Conservation (phyloP, 768 basidiomycete genomes). For the Tylopilus felleus region DNA sequence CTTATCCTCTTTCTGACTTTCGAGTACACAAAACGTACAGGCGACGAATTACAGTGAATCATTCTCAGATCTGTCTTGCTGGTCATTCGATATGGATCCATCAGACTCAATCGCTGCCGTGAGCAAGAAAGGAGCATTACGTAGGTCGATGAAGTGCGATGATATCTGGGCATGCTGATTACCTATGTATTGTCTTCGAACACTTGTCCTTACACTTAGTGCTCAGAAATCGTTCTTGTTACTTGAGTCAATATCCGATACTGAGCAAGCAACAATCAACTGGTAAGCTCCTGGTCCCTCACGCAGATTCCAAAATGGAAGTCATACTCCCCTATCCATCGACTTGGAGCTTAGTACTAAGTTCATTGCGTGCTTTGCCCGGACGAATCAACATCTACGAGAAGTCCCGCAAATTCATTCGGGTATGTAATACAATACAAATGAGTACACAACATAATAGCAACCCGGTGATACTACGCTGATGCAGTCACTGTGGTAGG, state of each 20-base stretch:
- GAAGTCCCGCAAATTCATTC: neutral
- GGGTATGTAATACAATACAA: neutral
- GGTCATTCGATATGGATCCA: neutral
- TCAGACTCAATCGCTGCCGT: neutral
- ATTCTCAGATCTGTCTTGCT: constrained; percentile 1
- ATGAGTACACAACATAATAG: neutral
- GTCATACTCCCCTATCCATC: neutral
- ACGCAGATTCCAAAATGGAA: neutral
- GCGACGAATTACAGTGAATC: neutral
- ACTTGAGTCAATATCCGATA: neutral
- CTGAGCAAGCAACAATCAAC: neutral
- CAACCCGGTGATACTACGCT: constrained; percentile 9
- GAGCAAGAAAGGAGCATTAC: neutral
- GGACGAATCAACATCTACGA: neutral
- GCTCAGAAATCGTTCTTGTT: constrained; percentile 4
- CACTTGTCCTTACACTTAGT: neutral
- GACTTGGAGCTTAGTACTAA: neutral
- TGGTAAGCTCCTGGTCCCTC: neutral
- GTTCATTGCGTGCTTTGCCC: neutral
- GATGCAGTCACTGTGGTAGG: constrained; percentile 16
- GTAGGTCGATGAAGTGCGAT: constrained; percentile 8
- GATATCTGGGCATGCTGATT: constrained; percentile 12
- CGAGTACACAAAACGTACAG: neutral
- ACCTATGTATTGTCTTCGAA: neutral
- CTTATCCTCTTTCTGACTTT: neutral